A percentile compares a stretch with the other conserved stretches of the same genome.
These are phyloP conservation scores for Cydonia oblonga DNA, from an alignment of 331 rosid genomes.

Conservation along the genomic window DNA sequence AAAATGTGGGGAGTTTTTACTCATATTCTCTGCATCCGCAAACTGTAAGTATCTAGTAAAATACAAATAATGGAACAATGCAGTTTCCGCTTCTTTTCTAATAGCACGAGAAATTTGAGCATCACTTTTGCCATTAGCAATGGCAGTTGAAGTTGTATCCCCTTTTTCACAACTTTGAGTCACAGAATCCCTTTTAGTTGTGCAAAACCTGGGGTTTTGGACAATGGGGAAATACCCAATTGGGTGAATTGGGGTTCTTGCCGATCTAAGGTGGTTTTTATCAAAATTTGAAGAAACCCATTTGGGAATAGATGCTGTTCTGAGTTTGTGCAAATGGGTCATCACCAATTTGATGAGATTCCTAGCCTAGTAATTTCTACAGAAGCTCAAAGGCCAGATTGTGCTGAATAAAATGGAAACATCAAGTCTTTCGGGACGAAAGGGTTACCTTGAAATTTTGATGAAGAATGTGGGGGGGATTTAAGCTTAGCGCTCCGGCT, in stretches of 20 bases:
- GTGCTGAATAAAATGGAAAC: background rate
- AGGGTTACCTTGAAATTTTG: constrained; percentile 4
- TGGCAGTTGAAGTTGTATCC: background rate
- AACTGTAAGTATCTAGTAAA: constrained; percentile 52
- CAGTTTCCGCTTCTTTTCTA: constrained; percentile 47
- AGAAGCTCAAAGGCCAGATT: background rate
- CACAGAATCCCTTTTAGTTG: constrained; percentile 14
- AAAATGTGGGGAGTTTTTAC: constrained; percentile 60
- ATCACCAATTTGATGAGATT: constrained; percentile 19
- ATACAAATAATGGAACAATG: constrained; percentile 67
- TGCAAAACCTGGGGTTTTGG: constrained; percentile 32
- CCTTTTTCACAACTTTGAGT: background rate
- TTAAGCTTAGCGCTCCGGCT: too few species aligned
- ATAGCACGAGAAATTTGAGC: constrained; percentile 5
- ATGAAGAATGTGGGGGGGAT: too few species aligned
- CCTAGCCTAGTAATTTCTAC: background rate
- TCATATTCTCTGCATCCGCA: constrained; percentile 67
- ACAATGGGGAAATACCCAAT: constrained; percentile 12
- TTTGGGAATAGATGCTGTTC: constrained; percentile 8
- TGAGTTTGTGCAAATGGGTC: constrained; percentile 33
- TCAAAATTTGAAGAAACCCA: constrained; percentile 17
- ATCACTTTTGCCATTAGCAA: background rate
- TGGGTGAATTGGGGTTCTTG: constrained; percentile 2
- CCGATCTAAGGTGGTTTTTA: constrained; percentile 9
- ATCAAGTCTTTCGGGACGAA: background rate